Evolutionary conservation across 805 yeast species (phyloP).

Genomic region (Komagataella mondaviorum): DNA sequence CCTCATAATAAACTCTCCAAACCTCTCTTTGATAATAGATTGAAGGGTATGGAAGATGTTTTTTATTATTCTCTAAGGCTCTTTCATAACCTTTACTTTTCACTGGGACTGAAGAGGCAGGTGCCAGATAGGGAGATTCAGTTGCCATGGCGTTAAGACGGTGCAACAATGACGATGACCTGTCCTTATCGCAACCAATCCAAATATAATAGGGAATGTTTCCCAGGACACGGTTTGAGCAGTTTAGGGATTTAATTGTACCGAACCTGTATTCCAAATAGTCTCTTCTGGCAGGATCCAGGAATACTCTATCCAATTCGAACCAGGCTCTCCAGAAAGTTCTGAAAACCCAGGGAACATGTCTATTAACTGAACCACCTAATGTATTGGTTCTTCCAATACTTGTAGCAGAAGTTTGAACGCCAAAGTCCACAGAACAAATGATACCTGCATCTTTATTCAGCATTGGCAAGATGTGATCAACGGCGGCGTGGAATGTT

Average conservation of each 20-base stretch:
- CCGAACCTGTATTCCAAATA: slow-evolving; percentile 76
- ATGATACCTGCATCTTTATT: slow-evolving; percentile 42
- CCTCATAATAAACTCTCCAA: slow-evolving; percentile 75
- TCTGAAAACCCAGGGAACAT: slow-evolving; percentile 64
- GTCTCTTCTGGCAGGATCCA: slow-evolving; percentile 72
- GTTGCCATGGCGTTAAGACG: slow-evolving; percentile 62
- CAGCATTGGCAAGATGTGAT: slow-evolving; percentile 42
- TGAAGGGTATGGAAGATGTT: slow-evolving; percentile 68
- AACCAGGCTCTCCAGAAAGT: slow-evolving; percentile 86
- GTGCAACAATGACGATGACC: slow-evolving; percentile 32
- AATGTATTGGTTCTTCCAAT: slow-evolving; percentile 60
- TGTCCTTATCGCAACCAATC: slow-evolving; percentile 60
- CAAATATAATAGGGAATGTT: slow-evolving; percentile 74
- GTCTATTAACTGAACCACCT: slow-evolving; percentile 62
- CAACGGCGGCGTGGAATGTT: slow-evolving; percentile 65
- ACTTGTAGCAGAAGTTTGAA: slow-evolving; percentile 50
- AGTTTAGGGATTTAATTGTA: slow-evolving; percentile 61
- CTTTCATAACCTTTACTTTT: slow-evolving; percentile 68
- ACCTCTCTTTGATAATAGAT: slow-evolving; percentile 65
- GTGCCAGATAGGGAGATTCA: slow-evolving; percentile 72
- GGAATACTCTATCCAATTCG: slow-evolving; percentile 68
- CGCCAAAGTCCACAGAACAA: slow-evolving; percentile 71
- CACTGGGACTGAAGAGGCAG: slow-evolving; percentile 26
- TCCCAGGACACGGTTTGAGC: slow-evolving; percentile 52
- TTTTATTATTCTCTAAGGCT: slow-evolving; percentile 44